Conservation (phyloP, 208 protist genomes). For the Acanthamoeba healyi region DNA sequence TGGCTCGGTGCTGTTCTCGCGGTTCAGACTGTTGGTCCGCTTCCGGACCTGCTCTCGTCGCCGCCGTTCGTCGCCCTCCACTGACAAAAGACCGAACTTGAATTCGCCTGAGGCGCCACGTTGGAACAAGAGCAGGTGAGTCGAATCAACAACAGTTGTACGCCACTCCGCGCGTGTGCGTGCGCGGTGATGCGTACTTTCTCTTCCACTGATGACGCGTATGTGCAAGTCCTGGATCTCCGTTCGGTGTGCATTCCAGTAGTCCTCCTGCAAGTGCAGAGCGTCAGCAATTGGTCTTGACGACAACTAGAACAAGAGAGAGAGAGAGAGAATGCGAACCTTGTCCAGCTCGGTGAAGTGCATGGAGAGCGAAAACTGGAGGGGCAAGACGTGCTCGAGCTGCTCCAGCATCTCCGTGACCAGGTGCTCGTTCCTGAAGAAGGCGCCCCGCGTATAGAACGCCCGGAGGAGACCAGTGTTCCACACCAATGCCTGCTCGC, state of each 20-base stretch:
- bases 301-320: too few relatives aligned
- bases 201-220: conserved; percentile 50
- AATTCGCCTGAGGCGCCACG: background rate
- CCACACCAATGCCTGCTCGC: conserved; percentile 29
- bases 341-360: conserved; percentile 24
- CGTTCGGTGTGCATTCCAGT: background rate
- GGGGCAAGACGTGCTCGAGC: conserved; percentile 28
- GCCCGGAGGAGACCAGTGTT: background rate
- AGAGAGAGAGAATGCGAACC: background rate
- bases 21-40: background rate
- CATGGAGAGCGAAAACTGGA: conserved; percentile 65
- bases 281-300: background rate
- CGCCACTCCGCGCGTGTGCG: background rate
- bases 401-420: conserved; percentile 45
- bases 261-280: conserved; percentile 7
- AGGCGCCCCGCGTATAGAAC: conserved; percentile 32
- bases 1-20: background rate
- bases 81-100: conserved; percentile 56
- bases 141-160: too few relatives aligned
- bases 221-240: conserved; percentile 51
- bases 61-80: conserved; percentile 33
- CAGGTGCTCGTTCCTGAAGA: conserved; percentile 51
- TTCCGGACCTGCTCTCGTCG: background rate
- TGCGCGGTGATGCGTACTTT: background rate
- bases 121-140: background rate